These are phyloP conservation scores for Diaporthe sp. DNA, from an alignment of 2,329 filamentous ascomycete species.

Conservation along the genomic window DNA sequence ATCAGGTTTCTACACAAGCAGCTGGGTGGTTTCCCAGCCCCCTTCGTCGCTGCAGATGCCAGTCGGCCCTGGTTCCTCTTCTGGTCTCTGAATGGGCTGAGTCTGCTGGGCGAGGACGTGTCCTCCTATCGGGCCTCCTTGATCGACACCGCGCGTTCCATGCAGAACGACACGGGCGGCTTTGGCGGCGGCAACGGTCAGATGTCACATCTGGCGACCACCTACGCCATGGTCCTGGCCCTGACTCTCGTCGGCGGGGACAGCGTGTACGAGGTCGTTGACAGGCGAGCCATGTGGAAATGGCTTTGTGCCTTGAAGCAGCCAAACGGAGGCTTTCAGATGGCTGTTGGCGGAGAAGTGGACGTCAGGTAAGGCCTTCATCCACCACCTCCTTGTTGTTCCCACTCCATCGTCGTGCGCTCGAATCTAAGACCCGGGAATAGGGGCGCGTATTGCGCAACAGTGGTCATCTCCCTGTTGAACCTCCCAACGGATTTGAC, in stretches of 20 bases:
- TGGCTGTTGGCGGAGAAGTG: constrained; percentile 88
- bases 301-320: constrained; percentile 92
- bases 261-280: constrained; percentile 80
- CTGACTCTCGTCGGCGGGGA: constrained; percentile 83
- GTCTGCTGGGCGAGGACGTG: constrained; percentile 82
- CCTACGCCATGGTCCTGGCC: constrained; percentile 86
- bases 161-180: constrained; percentile 87
- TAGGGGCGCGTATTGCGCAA: constrained; percentile 92
- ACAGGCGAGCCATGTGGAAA: constrained; percentile 89
- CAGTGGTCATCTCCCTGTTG: constrained; percentile 86
- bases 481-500: constrained; percentile 86
- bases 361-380: constrained; percentile 77
- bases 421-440: constrained; percentile 36
- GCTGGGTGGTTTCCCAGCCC: constrained; percentile 73
- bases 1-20: constrained; percentile 72
- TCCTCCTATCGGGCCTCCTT: constrained; percentile 77
- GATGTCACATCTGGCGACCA: constrained; percentile 87
- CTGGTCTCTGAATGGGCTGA: constrained; percentile 86
- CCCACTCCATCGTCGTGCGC: not conserved
- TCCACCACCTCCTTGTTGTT: not conserved
- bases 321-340: constrained; percentile 87
- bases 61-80: constrained; percentile 95
- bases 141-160: constrained; percentile 79
- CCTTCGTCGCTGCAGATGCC: constrained; percentile 83
- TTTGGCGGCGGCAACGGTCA: constrained; percentile 97